Evolutionary conservation across 2,329 filamentous ascomycete genomes (phyloP), one percentile per base, ranked within the genome.

Genomic region (Hymenoscyphus fructigenus): DNA sequence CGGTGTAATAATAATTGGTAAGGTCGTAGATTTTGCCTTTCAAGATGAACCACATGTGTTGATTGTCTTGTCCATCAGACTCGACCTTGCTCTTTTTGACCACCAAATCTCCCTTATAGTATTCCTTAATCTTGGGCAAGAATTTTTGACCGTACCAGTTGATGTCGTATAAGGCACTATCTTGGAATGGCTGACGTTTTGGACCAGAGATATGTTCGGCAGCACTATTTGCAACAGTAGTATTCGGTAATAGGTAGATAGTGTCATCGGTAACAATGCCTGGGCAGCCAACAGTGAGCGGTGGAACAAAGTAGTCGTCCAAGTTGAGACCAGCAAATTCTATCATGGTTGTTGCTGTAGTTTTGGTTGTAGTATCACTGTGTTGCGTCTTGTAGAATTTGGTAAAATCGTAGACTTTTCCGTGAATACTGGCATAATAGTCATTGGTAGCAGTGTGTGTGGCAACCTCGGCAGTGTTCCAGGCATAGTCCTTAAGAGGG

Each of bases 401-500:
- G 61, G 88, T 86, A 56, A 99, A 87, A 73, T 99, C 95, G 78
- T 98, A 99, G 36, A 98, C 94, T 53, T 88, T 87, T 67, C 95
- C 95, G 64, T 89, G 90, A 70, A 96, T 88, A 72, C 91, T 92
- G 72, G 98, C 94, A 80, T 85, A 99, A 76, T 89, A 97, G 74
- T 97, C 91, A 63, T 88, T 83, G 6, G 83, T 80, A n/a, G 87
- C 90, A 70, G 85, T 82, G 72, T 97, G 94, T 44, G 79, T 84
- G 15, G 79, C 72, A 6, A 97, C 87, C 75, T 99, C 86, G 12
- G 83, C 83, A 4, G 80, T 75, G 61, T 87, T 88, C 93, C 93
- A 99, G 2, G 87, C 95, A 76, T 97, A 97, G 81, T 97, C 87
- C 69, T 87, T 91, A 75, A 97, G 93, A 15, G 95, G 95, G 75